Percentiles rank a stretch among this genome's conserved stretches.
These are phyloP conservation scores for Apostasia ramifera DNA, from an alignment of 106 monocot species.

Conservation along the genomic window DNA sequence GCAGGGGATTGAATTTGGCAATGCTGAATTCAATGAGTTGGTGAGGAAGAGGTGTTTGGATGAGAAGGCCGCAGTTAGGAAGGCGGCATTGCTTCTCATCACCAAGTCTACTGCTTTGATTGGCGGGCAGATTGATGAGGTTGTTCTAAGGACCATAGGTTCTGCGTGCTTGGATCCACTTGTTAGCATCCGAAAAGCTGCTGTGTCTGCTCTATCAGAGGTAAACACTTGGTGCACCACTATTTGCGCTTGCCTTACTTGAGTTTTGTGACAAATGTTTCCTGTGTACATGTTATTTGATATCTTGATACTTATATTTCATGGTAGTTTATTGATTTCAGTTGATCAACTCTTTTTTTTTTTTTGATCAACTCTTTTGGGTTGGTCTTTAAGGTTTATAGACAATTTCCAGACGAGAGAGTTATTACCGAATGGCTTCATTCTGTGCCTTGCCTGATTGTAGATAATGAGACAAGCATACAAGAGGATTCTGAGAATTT, in stretches of 20 bases:
- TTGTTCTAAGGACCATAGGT: slow-evolving; percentile 50
- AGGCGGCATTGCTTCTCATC: slow-evolving; percentile 67
- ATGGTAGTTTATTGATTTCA: background rate
- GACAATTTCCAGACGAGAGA: slow-evolving; percentile 52
- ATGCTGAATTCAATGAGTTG: slow-evolving; percentile 35
- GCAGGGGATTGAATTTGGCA: slow-evolving; percentile 19
- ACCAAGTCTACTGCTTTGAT: slow-evolving; percentile 48
- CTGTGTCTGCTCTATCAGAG: slow-evolving; percentile 79
- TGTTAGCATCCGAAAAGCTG: slow-evolving; percentile 89
- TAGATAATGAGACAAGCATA: slow-evolving; percentile 86
- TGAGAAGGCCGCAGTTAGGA: slow-evolving; percentile 93
- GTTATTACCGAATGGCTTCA: slow-evolving; percentile 81
- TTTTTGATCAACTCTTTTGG: background rate
- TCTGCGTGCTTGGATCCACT: slow-evolving; percentile 83
- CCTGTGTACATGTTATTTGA: background rate
- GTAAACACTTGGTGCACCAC: slow-evolving; percentile 15
- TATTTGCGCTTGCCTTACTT: background rate
- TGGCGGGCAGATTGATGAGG: slow-evolving; percentile 49
- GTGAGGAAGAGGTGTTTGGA: slow-evolving; percentile 66
- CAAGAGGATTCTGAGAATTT: slow-evolving; percentile 93
- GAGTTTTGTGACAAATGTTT: background rate
- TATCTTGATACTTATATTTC: background rate
- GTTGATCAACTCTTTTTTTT: background rate
- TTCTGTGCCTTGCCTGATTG: slow-evolving; percentile 67
- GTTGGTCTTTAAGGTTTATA: slow-evolving; percentile 46